phyloP scores from a whole-genome alignment of 371 early-diverging fungal genomes.

The Synchytrium microbalum region DNA sequence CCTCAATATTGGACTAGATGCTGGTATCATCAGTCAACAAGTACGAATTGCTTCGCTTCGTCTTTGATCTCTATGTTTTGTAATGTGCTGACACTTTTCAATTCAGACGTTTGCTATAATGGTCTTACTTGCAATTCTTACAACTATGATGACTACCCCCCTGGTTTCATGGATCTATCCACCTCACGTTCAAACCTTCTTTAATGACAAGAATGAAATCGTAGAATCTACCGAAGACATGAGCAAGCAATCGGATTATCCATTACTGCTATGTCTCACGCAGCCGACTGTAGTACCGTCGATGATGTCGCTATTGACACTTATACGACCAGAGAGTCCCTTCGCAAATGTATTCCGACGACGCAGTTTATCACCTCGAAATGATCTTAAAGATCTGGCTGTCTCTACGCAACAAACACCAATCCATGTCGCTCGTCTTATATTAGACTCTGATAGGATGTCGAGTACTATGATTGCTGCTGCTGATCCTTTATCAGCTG shows the following conservation, averaged over 20 bases:
- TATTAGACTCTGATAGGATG: background rate
- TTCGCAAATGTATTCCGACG: no score
- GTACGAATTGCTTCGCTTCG: slow-evolving; percentile 62
- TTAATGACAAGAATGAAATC: background rate
- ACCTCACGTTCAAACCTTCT: background rate
- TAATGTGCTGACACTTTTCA: slow-evolving; percentile 66
- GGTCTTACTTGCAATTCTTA: slow-evolving; percentile 36
- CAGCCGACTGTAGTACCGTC: background rate
- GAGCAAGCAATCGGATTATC: background rate
- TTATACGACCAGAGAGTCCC: background rate
- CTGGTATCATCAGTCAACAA: slow-evolving; percentile 61
- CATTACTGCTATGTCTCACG: slow-evolving; percentile 1
- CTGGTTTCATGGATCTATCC: slow-evolving; percentile 34
- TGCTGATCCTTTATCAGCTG: background rate
- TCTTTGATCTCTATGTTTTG: slow-evolving; percentile 72
- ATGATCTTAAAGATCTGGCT: background rate
- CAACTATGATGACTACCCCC: slow-evolving; percentile 60
- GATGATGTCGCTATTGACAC: slow-evolving; percentile 1
- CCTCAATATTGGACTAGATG: slow-evolving; percentile 80
- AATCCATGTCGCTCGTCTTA: background rate
- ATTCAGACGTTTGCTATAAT: slow-evolving; percentile 8
- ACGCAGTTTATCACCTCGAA: background rate
- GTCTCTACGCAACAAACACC: background rate
- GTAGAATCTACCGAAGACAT: background rate
- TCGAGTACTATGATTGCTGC: background rate